Evolutionary conservation across 176 grass and related monocot genomes (phyloP).

Genomic region (Aegilops speltoides): DNA sequence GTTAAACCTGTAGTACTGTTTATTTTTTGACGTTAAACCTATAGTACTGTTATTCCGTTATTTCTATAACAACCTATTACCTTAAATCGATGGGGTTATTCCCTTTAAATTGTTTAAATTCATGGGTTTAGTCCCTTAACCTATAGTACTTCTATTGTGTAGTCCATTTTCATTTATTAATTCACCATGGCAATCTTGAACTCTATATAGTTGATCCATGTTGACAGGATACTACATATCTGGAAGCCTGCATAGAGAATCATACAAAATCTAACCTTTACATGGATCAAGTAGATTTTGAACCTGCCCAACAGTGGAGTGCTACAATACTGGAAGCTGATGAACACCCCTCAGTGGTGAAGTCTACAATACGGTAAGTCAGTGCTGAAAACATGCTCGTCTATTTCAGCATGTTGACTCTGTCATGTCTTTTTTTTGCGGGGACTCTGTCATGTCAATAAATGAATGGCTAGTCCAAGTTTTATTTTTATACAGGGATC

Average conservation of each 20-base stretch:
- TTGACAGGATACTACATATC: slow-evolving; percentile 83
- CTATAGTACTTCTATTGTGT: slow-evolving; percentile 16
- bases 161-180: slow-evolving; percentile 15
- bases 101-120: background rate
- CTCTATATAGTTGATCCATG: slow-evolving; percentile 32
- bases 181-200: slow-evolving; percentile 35
- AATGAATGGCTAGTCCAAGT: slow-evolving; percentile 16
- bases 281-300: slow-evolving; percentile 99
- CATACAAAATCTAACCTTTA: slow-evolving; percentile 98
- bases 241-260: slow-evolving; percentile 99
- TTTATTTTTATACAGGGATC: slow-evolving; percentile 48
- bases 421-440: too few relatives aligned
- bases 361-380: slow-evolving; percentile 62
- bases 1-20: background rate
- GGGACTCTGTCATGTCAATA: background rate
- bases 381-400: slow-evolving; percentile 1
- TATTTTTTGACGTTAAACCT: background rate
- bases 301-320: slow-evolving; percentile 86
- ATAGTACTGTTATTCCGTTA: background rate
- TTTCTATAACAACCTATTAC: slow-evolving; percentile 17
- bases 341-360: slow-evolving; percentile 58
- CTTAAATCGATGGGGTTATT: slow-evolving; percentile 9
- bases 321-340: slow-evolving; percentile 84
- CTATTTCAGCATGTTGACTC: slow-evolving; percentile 13
- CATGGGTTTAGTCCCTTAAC: background rate